Percentiles rank a stretch among this genome's conserved stretches.
Conservation (phyloP, 306 rosid genomes). For the Dryas drummondii region DNA sequence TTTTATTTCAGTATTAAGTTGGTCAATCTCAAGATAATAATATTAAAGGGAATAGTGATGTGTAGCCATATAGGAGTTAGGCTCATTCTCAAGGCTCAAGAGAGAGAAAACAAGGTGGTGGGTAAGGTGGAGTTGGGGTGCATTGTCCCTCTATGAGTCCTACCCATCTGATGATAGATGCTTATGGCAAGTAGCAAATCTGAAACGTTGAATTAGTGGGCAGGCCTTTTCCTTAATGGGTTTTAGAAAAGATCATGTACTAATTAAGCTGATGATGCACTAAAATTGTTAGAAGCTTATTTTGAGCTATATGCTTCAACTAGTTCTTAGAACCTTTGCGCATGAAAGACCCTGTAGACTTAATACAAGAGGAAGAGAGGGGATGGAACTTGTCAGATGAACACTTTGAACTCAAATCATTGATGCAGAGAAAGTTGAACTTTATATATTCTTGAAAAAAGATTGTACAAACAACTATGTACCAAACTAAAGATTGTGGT, state of each 20-base stretch:
- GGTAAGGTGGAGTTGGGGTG: constrained; percentile 30
- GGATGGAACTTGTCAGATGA: background rate
- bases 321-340: constrained; percentile 5
- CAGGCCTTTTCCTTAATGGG: constrained; percentile 16
- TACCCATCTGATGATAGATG: constrained; percentile 45
- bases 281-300: background rate
- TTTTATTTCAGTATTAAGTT: constrained; percentile 7
- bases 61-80: constrained; percentile 18
- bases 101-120: constrained; percentile 22
- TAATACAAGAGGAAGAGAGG: background rate
- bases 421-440: background rate
- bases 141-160: constrained; percentile 37
- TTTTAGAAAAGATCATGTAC: background rate
- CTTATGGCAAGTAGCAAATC: constrained; percentile 36
- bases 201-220: constrained; percentile 38
- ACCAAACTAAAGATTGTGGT: background rate
- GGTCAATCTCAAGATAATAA: constrained; percentile 42
- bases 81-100: constrained; percentile 3
- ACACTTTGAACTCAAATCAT: background rate
- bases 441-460: too few relatives aligned
- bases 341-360: constrained; percentile 11
- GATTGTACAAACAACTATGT: background rate
- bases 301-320: constrained; percentile 8
- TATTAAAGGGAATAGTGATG: constrained; percentile 31
- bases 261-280: background rate